A percentile compares a stretch with the other conserved stretches of the same genome.
Conservation (phyloP, 2,329 filamentous ascomycete species). For the Microdochium trichocladiopsis region DNA sequence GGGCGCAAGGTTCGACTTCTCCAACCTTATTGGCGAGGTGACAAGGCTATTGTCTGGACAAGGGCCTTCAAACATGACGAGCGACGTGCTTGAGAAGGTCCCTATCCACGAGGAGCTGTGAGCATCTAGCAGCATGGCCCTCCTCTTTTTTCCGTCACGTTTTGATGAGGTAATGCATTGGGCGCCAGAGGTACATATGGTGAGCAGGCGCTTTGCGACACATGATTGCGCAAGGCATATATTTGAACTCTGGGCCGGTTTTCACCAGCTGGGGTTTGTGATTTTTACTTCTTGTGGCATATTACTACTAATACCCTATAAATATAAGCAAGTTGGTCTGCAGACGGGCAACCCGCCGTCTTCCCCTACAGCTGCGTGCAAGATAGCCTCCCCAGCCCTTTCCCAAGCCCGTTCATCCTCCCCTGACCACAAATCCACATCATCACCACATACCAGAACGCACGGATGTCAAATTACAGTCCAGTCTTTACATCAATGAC, state of each 20-base stretch:
- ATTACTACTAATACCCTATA: slow-evolving; percentile 1
- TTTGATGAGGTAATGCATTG: not conserved
- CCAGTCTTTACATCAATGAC: slow-evolving; percentile 66
- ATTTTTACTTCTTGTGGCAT: not conserved
- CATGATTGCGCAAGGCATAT: not conserved
- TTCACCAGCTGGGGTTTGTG: not conserved
- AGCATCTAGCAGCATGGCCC: not conserved
- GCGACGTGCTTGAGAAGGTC: slow-evolving; percentile 7
- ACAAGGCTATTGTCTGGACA: slow-evolving; percentile 4
- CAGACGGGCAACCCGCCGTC: not conserved
- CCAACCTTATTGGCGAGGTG: slow-evolving; percentile 43
- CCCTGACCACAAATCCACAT: slow-evolving; percentile 7
- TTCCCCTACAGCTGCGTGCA: no score
- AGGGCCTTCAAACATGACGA: not conserved
- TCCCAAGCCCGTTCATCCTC: slow-evolving; percentile 1
- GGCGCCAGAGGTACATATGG: not conserved
- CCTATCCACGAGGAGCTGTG: slow-evolving; percentile 18
- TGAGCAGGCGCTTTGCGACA: not conserved
- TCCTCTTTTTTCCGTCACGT: not conserved
- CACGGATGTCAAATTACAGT: slow-evolving; percentile 99
- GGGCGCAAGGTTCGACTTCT: slow-evolving; percentile 76
- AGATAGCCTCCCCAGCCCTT: not conserved
- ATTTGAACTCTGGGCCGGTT: not conserved
- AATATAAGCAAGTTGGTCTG: not conserved
- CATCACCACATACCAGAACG: slow-evolving; percentile 32